These are phyloP conservation scores for Podaxis sp. DNA, from an alignment of 768 basidiomycete species.

Conservation along the genomic window DNA sequence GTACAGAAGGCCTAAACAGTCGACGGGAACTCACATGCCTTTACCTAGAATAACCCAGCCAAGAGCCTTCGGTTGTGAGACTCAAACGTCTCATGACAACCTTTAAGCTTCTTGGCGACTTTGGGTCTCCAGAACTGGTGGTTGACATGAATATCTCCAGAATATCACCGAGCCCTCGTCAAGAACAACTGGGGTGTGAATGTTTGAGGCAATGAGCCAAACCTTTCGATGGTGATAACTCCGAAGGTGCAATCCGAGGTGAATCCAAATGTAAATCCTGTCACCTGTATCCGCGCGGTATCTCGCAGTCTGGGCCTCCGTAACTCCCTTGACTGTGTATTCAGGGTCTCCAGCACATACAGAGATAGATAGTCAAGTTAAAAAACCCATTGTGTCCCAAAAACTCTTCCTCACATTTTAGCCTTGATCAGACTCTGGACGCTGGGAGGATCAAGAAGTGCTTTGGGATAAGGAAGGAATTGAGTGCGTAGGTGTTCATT, in stretches of 20 bases:
- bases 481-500: conserved; percentile 47
- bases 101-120: neutral
- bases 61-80: neutral
- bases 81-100: conserved; percentile 5
- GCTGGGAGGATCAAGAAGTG: conserved; percentile 59
- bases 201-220: conserved; percentile 3
- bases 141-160: neutral
- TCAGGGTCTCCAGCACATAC: neutral
- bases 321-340: neutral
- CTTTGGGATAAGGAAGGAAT: conserved; percentile 59
- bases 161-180: conserved; percentile 10
- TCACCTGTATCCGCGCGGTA: neutral
- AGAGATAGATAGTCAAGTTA: neutral
- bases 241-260: conserved; percentile 1
- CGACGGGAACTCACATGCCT: neutral
- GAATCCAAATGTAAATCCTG: neutral
- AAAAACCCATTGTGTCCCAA: neutral
- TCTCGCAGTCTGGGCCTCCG: neutral
- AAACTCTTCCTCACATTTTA: conserved; percentile 30
- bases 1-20: neutral
- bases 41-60: neutral
- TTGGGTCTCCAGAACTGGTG: neutral
- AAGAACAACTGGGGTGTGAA: conserved; percentile 1
- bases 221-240: neutral
- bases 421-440: conserved; percentile 51